Evolutionary conservation across 805 yeast species (phyloP).

Genomic region (Debaryomyces prosopidis): DNA sequence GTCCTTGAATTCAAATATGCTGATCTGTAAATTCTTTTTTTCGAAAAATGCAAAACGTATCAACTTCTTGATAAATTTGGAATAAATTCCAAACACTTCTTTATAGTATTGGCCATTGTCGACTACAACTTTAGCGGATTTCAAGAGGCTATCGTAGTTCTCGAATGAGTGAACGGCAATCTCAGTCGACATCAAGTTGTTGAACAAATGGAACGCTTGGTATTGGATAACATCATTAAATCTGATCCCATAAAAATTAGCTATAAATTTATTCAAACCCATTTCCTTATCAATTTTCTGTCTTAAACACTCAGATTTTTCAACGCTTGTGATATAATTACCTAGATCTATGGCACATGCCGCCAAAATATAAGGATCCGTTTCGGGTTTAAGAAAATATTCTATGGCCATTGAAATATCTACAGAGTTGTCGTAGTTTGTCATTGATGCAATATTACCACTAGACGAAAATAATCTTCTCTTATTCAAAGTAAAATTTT

Average conservation of each 20-base stretch:
- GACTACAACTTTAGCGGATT: constrained; percentile 25
- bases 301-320: constrained; percentile 11
- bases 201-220: constrained; percentile 37
- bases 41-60: constrained; percentile 17
- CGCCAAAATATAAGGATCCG: constrained; percentile 26
- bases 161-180: constrained; percentile 12
- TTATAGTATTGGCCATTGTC: constrained; percentile 37
- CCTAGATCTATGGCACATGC: constrained; percentile 36
- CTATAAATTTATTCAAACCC: constrained; percentile 15
- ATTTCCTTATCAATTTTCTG: constrained; percentile 4
- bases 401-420: constrained; percentile 19
- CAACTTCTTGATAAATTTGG: constrained; percentile 29
- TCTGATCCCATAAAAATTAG: constrained; percentile 16
- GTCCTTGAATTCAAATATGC: constrained; percentile 2
- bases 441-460: constrained; percentile 36
- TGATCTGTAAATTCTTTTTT: neutral
- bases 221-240: constrained; percentile 36
- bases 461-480: constrained; percentile 33
- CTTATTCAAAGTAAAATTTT: constrained; percentile 13
- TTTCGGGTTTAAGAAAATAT: constrained; percentile 2
- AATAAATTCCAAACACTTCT: constrained; percentile 28
- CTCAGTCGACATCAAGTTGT: constrained; percentile 22
- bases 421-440: constrained; percentile 21
- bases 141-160: constrained; percentile 15
- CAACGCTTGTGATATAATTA: constrained; percentile 27